Evolutionary conservation across 257 asterid species (phyloP).

Genomic region (Solanum commersonii): DNA sequence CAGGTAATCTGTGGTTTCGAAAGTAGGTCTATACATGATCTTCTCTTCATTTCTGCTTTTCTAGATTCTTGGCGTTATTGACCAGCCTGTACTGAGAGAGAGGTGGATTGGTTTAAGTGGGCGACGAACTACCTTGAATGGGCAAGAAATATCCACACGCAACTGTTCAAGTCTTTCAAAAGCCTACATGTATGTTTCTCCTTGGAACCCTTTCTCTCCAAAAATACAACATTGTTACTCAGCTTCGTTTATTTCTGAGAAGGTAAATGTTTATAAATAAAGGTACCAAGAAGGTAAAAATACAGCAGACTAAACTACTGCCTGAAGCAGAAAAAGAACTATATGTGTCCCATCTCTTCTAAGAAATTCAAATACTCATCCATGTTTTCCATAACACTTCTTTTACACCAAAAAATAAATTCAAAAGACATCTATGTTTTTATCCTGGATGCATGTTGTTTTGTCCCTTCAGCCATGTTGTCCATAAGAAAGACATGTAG

Average conservation of each 20-base stretch:
- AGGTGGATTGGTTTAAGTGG: conserved; percentile 87
- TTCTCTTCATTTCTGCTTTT: neutral
- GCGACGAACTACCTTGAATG: conserved; percentile 68
- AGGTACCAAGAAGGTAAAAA: neutral
- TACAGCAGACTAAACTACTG: neutral
- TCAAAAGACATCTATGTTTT: neutral
- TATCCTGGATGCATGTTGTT: neutral
- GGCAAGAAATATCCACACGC: conserved; percentile 65
- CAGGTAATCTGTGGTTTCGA: neutral
- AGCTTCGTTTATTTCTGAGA: neutral
- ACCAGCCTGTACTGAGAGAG: conserved; percentile 90
- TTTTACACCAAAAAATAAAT: neutral
- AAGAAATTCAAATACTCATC: neutral
- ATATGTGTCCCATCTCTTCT: neutral
- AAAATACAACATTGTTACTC: neutral
- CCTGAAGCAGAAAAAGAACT: neutral
- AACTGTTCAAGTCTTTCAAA: conserved; percentile 71
- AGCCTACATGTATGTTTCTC: conserved; percentile 66
- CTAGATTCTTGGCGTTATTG: conserved; percentile 88
- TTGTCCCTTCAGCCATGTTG: neutral
- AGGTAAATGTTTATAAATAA: neutral
- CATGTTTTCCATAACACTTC: neutral
- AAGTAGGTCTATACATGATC: neutral
- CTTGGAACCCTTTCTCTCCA: neutral
- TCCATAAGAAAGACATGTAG: neutral